Evolutionary conservation across 257 asterid species (phyloP).

Genomic region (Scutellaria minor): DNA sequence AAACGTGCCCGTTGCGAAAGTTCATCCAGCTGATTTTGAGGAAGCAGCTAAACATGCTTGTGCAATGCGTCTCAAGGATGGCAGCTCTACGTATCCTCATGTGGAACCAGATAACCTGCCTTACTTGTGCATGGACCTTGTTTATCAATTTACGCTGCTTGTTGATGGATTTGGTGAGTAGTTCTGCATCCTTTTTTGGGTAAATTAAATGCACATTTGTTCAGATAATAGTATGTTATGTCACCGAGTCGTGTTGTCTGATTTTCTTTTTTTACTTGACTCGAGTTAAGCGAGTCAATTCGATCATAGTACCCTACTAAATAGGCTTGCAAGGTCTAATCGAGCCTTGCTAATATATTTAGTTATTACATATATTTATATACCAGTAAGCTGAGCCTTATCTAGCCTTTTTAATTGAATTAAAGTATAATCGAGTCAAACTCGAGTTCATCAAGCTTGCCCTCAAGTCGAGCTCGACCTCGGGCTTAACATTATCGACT

Average conservation of each 20-base stretch:
- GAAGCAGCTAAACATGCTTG: constrained; percentile 90
- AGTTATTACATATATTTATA: too few relatives aligned
- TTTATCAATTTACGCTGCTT: constrained; percentile 81
- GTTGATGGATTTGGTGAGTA: constrained; percentile 96
- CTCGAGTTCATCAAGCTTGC: background rate
- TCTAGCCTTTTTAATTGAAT: background rate
- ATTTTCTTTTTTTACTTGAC: too few relatives aligned
- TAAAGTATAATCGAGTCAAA: background rate
- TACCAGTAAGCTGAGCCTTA: background rate
- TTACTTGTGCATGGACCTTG: constrained; percentile 93
- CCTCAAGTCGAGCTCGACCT: background rate
- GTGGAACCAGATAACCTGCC: constrained; percentile 82
- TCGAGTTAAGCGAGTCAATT: too few relatives aligned
- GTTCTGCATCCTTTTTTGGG: background rate
- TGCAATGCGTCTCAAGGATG: constrained; percentile 66
- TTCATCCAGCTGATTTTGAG: constrained; percentile 79
- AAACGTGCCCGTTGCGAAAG: constrained; percentile 69
- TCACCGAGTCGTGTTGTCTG: too few relatives aligned
- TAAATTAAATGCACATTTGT: too few relatives aligned
- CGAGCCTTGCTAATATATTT: too few relatives aligned
- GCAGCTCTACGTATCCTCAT: constrained; percentile 54
- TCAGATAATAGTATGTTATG: too few relatives aligned
- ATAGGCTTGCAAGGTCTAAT: too few relatives aligned
- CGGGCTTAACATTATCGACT: background rate
- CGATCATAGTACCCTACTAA: too few relatives aligned